Evolutionary conservation across 495 filamentous ascomycete genomes (phyloP).

Genomic region (Trichoderma reesei): DNA sequence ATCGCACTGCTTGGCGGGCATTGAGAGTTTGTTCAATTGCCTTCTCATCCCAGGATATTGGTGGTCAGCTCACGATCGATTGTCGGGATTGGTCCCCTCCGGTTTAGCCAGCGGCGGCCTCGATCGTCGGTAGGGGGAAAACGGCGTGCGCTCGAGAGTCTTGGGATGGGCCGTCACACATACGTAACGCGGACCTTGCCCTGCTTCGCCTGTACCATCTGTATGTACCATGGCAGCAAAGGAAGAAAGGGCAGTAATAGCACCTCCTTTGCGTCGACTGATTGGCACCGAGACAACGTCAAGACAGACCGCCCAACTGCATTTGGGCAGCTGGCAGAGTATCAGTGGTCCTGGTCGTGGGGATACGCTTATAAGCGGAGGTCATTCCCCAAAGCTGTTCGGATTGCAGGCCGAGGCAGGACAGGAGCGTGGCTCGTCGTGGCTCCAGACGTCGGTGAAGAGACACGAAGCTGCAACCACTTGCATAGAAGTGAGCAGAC

Average conservation of each 20-base stretch:
- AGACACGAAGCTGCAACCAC: not conserved
- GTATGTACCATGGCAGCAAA: too few relatives aligned
- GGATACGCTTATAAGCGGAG: not conserved
- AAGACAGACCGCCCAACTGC: not conserved
- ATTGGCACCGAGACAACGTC: not conserved
- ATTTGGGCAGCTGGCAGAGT: not conserved
- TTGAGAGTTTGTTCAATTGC: not conserved
- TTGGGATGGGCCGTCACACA: conserved; percentile 1
- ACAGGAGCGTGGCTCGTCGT: not conserved
- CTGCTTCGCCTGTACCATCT: not conserved
- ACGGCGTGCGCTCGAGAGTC: not conserved
- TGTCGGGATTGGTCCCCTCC: not conserved
- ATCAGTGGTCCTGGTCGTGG: not conserved
- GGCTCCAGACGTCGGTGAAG: conserved; percentile 1
- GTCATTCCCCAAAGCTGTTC: not conserved
- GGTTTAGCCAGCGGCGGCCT: not conserved
- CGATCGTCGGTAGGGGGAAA: not conserved
- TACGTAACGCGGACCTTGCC: not conserved
- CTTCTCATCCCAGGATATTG: not conserved
- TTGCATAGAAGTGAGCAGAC: not conserved
- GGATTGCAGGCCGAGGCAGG: not conserved
- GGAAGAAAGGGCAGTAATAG: too few relatives aligned
- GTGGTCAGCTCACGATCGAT: not conserved
- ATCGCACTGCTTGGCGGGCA: not conserved
- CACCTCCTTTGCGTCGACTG: not conserved